Conservation (phyloP, 257 asterid genomes). For the Lycium ferocissimum region DNA sequence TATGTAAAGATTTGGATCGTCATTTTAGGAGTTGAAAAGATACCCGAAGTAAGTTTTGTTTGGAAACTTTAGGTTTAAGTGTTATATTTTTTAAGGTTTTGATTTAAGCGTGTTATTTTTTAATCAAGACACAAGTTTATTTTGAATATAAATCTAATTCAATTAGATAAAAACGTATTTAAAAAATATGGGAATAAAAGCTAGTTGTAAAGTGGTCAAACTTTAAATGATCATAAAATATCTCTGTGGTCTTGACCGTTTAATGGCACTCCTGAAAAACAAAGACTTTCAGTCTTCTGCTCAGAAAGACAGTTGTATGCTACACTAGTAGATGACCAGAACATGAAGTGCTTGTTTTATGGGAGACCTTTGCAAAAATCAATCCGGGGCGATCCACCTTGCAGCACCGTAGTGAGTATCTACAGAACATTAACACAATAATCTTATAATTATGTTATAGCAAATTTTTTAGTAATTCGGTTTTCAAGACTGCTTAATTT, state of each 20-base stretch:
- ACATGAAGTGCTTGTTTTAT: slow-evolving; percentile 72
- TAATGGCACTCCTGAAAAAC: slow-evolving; percentile 71
- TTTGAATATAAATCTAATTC: no score
- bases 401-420: slow-evolving; percentile 64
- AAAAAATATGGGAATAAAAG: no score
- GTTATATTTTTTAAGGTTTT: no score
- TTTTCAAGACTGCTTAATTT: not conserved
- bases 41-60: no score
- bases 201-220: no score
- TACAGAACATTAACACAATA: not conserved
- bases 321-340: slow-evolving; percentile 76
- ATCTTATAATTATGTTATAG: not conserved
- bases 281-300: slow-evolving; percentile 91
- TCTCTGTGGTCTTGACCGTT: slow-evolving; percentile 48
- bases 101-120: no score
- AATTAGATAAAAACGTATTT: no score
- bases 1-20: no score
- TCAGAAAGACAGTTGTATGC: slow-evolving; percentile 84
- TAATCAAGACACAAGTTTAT: no score
- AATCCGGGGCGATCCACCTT: slow-evolving; percentile 60
- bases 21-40: no score
- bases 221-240: not conserved
- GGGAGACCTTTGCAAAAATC: slow-evolving; percentile 83
- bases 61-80: no score
- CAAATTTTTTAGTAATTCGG: not conserved